Evolutionary conservation across 192 early-diverging fungal genomes (phyloP), one percentile per base, ranked within the genome.

Genomic region (Fimicolochytrium jonesii): DNA sequence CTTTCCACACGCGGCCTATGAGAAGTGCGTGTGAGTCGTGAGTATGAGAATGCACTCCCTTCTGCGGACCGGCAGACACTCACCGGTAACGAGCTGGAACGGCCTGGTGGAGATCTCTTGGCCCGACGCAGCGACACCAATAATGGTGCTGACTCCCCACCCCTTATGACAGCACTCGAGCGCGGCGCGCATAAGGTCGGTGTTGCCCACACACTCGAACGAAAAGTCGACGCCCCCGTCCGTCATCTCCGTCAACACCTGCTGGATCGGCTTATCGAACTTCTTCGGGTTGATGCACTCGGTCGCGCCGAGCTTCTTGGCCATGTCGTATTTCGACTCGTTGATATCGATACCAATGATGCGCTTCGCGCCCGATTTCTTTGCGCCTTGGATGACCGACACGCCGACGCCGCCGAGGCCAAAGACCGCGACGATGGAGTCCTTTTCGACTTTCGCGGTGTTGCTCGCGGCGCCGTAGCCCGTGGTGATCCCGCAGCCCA

Each of bases 161-260:
- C 94, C 82, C 56, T 78, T 78, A 69, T 84, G 77, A 22, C 61
- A 53, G 54, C 71, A 92, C 77, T 98, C 95, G 45, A 98, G 76
- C 20, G 94, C 95, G 25, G 94, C 85, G 42, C 95, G 85, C 95
- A 98, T 98, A 28, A 96, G 88, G 36, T 89, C 68, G 22, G 88
- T 82, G 51, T 95, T 96, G 6, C 88, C 95, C 61, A 90, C 91
- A 79, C 92, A 94, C 69, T 98, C 95, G 61, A 98, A 97, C 32
- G 92, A 91, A 68, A 95, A 93, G 67, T 98, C 95, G 29, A 94
- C 84, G 42, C 95, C 95, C 61, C 95, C 94, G 61, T 95, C 94
- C 26, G 91, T 94, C 71, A 91, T 84, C 26, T 92, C 90, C 25
- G 93, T 86, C 61, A 98, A 79, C 50, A 91, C 81, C 55, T 86